Conservation (phyloP, 176 grass and related monocot genomes). For the Carex scoparia region DNA sequence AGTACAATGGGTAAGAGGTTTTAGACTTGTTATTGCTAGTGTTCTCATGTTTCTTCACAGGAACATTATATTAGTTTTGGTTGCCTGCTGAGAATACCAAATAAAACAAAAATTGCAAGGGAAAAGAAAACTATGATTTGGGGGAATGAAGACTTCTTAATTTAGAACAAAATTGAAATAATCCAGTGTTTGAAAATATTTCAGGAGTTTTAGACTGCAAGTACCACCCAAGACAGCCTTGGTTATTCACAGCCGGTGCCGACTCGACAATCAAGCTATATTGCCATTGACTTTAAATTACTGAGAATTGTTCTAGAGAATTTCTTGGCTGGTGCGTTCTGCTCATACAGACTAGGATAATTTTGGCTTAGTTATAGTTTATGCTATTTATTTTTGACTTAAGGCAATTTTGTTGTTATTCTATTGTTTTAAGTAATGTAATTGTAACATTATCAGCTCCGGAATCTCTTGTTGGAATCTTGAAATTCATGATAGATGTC, state of each 20-base stretch:
- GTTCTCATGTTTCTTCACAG: neutral
- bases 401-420: neutral
- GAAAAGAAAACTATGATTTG: neutral
- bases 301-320: neutral
- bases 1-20: neutral
- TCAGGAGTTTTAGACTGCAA: slow-evolving; percentile 88
- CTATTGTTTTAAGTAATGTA: neutral
- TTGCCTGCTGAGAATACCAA: neutral
- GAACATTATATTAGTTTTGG: neutral
- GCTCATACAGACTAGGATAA: neutral
- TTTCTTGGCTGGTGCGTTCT: neutral
- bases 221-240: slow-evolving; percentile 85
- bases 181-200: neutral
- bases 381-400: neutral
- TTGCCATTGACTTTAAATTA: slow-evolving; percentile 43
- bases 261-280: slow-evolving; percentile 76
- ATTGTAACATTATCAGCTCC: neutral
- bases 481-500: no score
- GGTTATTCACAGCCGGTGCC: slow-evolving; percentile 88
- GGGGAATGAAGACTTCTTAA: neutral
- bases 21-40: neutral
- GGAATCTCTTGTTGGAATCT: no score
- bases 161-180: neutral
- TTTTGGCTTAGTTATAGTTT: neutral
- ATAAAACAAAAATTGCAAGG: neutral